Conservation (phyloP, 1,139 yeast genomes). For the Hanseniaspora uvarum region DNA sequence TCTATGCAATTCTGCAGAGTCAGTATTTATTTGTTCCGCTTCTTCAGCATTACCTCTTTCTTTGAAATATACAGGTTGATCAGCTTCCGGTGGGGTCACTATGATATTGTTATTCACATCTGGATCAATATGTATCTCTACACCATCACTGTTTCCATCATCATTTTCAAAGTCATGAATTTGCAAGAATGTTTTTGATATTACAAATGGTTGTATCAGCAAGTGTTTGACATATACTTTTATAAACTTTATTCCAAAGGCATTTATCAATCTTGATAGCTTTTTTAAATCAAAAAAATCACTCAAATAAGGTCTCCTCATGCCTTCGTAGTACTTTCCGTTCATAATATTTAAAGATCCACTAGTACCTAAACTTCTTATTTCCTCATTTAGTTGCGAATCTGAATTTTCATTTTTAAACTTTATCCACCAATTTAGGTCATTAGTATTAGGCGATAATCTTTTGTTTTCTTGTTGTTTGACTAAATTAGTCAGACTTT, state of each 20-base stretch:
- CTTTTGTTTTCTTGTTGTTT: conserved; percentile 18
- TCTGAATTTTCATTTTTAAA: conserved; percentile 5
- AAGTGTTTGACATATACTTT: conserved; percentile 59
- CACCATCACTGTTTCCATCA: conserved; percentile 18
- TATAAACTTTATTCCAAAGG: conserved; percentile 49
- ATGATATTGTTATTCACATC: neutral
- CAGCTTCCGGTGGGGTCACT: conserved; percentile 16
- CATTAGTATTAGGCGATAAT: neutral
- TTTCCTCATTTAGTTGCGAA: neutral
- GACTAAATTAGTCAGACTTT: conserved; percentile 23
- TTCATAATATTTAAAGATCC: neutral
- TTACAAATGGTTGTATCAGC: conserved; percentile 81
- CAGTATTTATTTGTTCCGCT: conserved; percentile 12
- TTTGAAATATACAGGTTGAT: conserved; percentile 2
- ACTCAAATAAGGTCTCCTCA: conserved; percentile 19
- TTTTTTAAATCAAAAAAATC: conserved; percentile 56
- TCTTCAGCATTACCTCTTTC: conserved; percentile 9
- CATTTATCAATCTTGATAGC: conserved; percentile 44
- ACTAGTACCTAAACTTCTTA: conserved; percentile 6
- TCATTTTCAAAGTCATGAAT: conserved; percentile 48
- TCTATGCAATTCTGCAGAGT: conserved; percentile 16
- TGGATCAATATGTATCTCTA: conserved; percentile 21
- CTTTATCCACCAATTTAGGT: conserved; percentile 14
- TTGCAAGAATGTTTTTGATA: conserved; percentile 66
- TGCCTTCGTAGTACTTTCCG: conserved; percentile 1